Base-by-base conservation (phyloP, 768 basidiomycete species). In the Boletus fagicola region DNA sequence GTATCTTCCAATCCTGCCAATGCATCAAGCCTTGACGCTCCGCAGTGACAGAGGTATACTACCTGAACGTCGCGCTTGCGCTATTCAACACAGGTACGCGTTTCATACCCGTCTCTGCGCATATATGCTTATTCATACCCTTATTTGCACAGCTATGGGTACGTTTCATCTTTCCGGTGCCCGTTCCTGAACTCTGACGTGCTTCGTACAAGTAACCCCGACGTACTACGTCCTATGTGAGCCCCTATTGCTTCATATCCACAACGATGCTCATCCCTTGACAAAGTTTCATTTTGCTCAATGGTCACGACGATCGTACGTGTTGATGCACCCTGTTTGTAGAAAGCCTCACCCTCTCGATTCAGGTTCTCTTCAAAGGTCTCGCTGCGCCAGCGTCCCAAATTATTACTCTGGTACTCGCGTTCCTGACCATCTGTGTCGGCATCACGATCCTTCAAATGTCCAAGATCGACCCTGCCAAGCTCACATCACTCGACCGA, bases 401-500 rank as follows among this genome's bases (percentile, higher is more conserved):
- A 62, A 94, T 99, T 52, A 80, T 98, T 50, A 97, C 94, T 2
- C 81, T 98, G 56, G 88, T 96, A 26, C 82, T 96, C 81, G 95
- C 85, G 9, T 98, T 99, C 79, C 73, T 97, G 60, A 85, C 90
- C 57, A 95, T 95, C 53, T 93, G 90, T 67, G 75, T 92, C 22
- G 96, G 96, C 20, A 98, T 98, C 71, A 90, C 90, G 31, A 86
- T 99, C 61, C 85, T 99, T 9, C 97, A 99, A 74, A 88, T 96
- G 83, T 92, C 89, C 70, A 92, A 92, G 75, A 84, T 98, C 62
- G 96, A 99, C 68, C 96, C 97, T 11, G 79, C 78, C 20, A 74
- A 85, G 53, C 80, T 98, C 66, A 77, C 78, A 56, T 84, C 84
- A 48, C 88, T 99, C 65, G 97, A 98, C 69, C 81, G 96, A 18